Percentiles rank a stretch among this genome's conserved stretches.
Conservation (phyloP, 192 early-diverging fungal species). For the Podila epicladia region DNA sequence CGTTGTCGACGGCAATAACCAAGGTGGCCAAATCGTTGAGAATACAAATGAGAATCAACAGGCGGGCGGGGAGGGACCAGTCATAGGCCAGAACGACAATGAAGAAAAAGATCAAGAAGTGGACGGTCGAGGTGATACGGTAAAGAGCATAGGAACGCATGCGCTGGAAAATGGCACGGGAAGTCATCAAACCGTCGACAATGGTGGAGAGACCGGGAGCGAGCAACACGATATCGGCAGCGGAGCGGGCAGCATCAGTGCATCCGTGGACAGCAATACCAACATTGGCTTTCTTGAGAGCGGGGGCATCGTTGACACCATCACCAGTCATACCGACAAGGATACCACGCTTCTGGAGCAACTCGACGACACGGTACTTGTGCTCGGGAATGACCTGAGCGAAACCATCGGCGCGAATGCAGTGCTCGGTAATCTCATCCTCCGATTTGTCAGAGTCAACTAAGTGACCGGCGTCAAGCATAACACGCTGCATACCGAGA, state of each 20-base stretch:
- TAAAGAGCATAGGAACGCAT: constrained; percentile 89
- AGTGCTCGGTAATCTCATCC: too few relatives aligned
- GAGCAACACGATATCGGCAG: constrained; percentile 95
- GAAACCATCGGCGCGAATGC: too few relatives aligned
- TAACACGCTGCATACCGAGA: too few relatives aligned
- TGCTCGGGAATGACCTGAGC: too few relatives aligned
- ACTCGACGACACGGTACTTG: too few relatives aligned
- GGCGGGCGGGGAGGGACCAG: constrained; percentile 80
- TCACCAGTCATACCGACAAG: constrained; percentile 99
- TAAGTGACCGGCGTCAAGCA: too few relatives aligned
- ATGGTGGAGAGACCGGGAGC: constrained; percentile 87
- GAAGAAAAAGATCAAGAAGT: constrained; percentile 95
- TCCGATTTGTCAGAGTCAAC: too few relatives aligned
- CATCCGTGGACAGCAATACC: constrained; percentile 97
- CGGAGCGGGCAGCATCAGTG: constrained; percentile 95
- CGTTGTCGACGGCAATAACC: constrained; percentile 91
- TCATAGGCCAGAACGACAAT: constrained; percentile 81
- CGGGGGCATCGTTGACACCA: constrained; percentile 98
- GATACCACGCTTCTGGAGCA: too few relatives aligned
- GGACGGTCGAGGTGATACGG: constrained; percentile 91
- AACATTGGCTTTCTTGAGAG: constrained; percentile 96
- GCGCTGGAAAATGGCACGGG: constrained; percentile 90
- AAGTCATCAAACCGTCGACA: constrained; percentile 84
- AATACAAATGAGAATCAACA: constrained; percentile 86
- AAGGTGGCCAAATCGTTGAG: constrained; percentile 88